Evolutionary conservation across 73 alveolate species (phyloP), one percentile per base, ranked within the genome.

Genomic region (Uronychia setigera): DNA sequence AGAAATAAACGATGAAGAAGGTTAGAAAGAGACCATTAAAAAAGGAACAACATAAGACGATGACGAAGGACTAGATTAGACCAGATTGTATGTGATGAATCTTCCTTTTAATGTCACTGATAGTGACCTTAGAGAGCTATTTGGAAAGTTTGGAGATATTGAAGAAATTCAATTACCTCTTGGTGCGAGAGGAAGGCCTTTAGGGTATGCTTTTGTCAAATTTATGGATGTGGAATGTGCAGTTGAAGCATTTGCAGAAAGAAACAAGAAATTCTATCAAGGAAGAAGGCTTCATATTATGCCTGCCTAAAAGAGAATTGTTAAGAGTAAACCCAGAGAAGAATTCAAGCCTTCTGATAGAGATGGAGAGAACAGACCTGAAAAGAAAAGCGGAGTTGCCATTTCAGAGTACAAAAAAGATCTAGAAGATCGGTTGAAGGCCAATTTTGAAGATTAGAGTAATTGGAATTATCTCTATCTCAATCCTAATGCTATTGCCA

Each of bases 391-490:
- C 46, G 90, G 81, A 1, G 91, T 35, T 26, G 89, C 32, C 9
- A 46, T 11, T 19, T 46, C 67, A 19, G 67, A 5, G 67, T 46
- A 46, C 67, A 46, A 46, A 19, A 46, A 46, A 19, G n/a, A 46
- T 11, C 19, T 46, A 46, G 67, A 46, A 19, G 67, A 46, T 19
- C 5, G 19, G 67, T 19, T 46, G 67, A 46, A 46, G 19, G 67
- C 5, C n/a, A 46, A 92, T 82, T 95, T 91, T 33, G 96, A 95
- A 46, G 99, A 98, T 84, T 97, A 95, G 74, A 93, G 96, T 81
- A 96, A 95, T 78, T 98, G 99, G 99, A 98, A 97, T 85, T 96
- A 98, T 77, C 92, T 98, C 31, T 97, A 96, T 87, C 78, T 98
- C 84, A 98, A 96, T 89, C 98, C 95, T 79, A 96, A 97, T 91